Evolutionary conservation across 2,329 filamentous ascomycete genomes (phyloP), one percentile per base, ranked within the genome.

Genomic region (Bisporella sp.): DNA sequence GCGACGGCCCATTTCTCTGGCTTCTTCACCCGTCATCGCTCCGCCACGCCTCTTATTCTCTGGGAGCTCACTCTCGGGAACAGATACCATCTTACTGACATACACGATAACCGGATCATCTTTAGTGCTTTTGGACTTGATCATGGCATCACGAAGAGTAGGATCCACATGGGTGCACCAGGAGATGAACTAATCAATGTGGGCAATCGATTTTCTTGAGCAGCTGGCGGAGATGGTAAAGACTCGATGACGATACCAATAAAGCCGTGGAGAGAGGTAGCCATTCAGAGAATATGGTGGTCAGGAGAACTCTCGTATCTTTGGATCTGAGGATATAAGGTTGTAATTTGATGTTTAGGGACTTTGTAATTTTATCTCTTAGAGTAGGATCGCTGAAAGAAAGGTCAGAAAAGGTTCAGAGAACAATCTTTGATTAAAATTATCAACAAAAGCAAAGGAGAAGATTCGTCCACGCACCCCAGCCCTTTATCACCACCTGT

Each of bases 31-130:
- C 39, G 81, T 95, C 62, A 97, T 77, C 41, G 83, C 81, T 0
- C 85, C 82, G 12, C 71, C 68, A 12, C 82, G 77, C 43, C 89
- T 78, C 67, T 86, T 95, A 66, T 96, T 96, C 47, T 92, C 81
- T 0, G 89, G 87, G 5, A 99, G 73, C 61, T 99, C 92, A 67
- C 89, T 96, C 63, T 95, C 89, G 0, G 90, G 92, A 9, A 99
- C 78, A 0, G 93, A 93, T 1, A 97, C 88, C 90, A 99, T 96
- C 67, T 99, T 99, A 71, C 92, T 97, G 54, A 99, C 88, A 58
- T 96, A 99, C 6, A 89, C 92, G 1, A 99, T 89, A 0, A 95
- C 82, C 0, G 92, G 91, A 51, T 87, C 85, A 0, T 82, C 76
- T 39, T 79, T 75, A 0, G 75, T 76, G 4, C 80, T 80, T 62